Evolutionary conservation across 257 asterid species (phyloP), one percentile per base, ranked within the genome.

Genomic region (Petrea volubilis): DNA sequence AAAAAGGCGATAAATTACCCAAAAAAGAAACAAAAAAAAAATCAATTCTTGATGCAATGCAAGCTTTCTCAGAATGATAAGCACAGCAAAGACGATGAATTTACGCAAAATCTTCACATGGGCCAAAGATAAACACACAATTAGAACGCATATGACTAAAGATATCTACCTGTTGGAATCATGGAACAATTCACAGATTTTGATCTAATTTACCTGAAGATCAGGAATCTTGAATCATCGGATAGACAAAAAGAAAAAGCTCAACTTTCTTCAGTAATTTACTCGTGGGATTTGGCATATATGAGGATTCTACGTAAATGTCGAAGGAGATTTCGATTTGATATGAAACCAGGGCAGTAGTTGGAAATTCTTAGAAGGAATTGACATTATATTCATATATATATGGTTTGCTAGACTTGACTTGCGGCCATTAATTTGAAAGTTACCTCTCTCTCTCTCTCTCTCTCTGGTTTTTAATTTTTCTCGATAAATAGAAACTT

Each of bases 141-240:
- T 41, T 63, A 40, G 47, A 56, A 43, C 24, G 29, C 21, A 38
- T 23, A 36, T 10, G 2, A 50, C 27, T 9, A 36, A 25, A 36
- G 34, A 33, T 2, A 33, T 9, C 3, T 18, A 36, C 14, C 28
- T 1, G 15, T 70, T 33, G 31, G 41, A 41, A 49, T n/a, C 17
- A 46, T 40, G n/a, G 18, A 70, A 50, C 21, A 60, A 55, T 24
- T 34, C 64, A 47, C 1, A 50, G 58, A 17, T 43, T 60, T 58
- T 8, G 73, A 70, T 64, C 81, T 47, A 71, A 33, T 29, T 49
- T 60, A 71, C 81, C 78, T 60, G 46, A 43, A 50, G 41, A 55
- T 33, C 68, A 70, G 40, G 34, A 28, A 50, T 52, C 64, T 38
- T 64, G 46, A 74, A 57, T 58, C 77, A 55, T 69, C 66, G n/a